These are phyloP conservation scores for Exophiala oligosperma DNA, from an alignment of 2,329 filamentous ascomycete species.

Conservation along the genomic window DNA sequence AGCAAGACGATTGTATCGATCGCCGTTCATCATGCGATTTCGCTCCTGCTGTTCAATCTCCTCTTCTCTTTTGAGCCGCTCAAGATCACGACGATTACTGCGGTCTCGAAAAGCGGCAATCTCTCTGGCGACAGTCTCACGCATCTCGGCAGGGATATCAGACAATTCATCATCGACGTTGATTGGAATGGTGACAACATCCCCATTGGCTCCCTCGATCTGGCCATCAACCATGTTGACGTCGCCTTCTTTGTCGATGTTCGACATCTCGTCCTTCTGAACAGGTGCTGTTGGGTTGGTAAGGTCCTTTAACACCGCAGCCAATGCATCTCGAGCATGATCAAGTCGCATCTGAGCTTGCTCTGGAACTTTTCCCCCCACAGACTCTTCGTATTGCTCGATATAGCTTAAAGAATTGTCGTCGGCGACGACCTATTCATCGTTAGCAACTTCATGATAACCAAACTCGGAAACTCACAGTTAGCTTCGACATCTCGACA, in stretches of 20 bases:
- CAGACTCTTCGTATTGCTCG: conserved; percentile 72
- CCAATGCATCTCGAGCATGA: conserved; percentile 66
- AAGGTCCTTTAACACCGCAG: conserved; percentile 67
- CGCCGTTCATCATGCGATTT: conserved; percentile 61
- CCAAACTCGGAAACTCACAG: conserved; percentile 48
- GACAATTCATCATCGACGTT: conserved; percentile 88
- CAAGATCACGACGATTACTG: conserved; percentile 83
- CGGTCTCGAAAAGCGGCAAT: conserved; percentile 93
- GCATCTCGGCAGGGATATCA: conserved; percentile 94
- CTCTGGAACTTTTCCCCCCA: conserved; percentile 62
- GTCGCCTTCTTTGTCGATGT: conserved; percentile 66
- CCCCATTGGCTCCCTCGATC: conserved; percentile 52
- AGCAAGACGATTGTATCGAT: conserved; percentile 65
- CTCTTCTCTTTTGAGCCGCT: conserved; percentile 84
- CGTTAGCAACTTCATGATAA: conserved; percentile 13
- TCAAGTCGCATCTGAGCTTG: conserved; percentile 68
- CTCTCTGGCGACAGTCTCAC: conserved; percentile 89
- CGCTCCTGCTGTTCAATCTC: conserved; percentile 87
- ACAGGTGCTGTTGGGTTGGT: conserved; percentile 63
- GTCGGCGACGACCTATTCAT: conserved; percentile 65
- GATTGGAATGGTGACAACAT: conserved; percentile 84
- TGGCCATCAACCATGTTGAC: conserved; percentile 60
- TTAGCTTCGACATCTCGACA: conserved; percentile 62
- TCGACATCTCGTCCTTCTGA: conserved; percentile 46
- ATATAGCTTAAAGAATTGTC: conserved; percentile 80